A percentile compares a stretch with the other conserved stretches of the same genome.
phyloP scores from a whole-genome alignment of 176 grass and related monocot genomes.

The Panicum miliaceum region DNA sequence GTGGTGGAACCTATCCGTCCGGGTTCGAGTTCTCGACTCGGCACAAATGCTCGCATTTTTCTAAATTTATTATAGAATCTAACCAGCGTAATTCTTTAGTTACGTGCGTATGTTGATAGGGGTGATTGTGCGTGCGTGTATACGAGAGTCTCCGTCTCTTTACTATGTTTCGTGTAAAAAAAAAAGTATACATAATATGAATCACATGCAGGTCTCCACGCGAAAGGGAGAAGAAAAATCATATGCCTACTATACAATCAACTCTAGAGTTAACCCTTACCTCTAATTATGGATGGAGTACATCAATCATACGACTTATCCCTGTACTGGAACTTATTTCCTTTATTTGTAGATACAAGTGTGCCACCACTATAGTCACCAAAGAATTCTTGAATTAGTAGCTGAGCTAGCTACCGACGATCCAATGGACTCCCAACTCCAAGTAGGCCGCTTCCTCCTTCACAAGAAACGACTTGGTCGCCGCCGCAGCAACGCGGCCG shows the following conservation, averaged over 20 bases:
- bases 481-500: background rate
- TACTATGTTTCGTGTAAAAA: too few relatives aligned
- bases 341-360: background rate
- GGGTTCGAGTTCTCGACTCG: too few relatives aligned
- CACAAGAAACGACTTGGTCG: background rate
- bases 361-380: background rate
- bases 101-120: too few relatives aligned
- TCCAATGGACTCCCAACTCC: background rate
- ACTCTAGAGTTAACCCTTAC: background rate
- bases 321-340: background rate
- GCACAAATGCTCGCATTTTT: too few relatives aligned
- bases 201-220: background rate
- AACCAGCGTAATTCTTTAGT: too few relatives aligned
- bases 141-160: too few relatives aligned
- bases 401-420: background rate
- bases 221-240: background rate
- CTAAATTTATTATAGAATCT: too few relatives aligned
- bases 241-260: background rate
- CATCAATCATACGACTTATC: background rate
- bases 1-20: too few relatives aligned
- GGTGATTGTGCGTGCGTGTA: too few relatives aligned
- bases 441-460: constrained; percentile 30
- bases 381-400: constrained; percentile 22
- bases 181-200: too few relatives aligned
- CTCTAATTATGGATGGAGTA: background rate